Evolutionary conservation across 2,329 filamentous ascomycete species (phyloP), one percentile per base, ranked within the genome.

Genomic region (Aspergillus sp.): DNA sequence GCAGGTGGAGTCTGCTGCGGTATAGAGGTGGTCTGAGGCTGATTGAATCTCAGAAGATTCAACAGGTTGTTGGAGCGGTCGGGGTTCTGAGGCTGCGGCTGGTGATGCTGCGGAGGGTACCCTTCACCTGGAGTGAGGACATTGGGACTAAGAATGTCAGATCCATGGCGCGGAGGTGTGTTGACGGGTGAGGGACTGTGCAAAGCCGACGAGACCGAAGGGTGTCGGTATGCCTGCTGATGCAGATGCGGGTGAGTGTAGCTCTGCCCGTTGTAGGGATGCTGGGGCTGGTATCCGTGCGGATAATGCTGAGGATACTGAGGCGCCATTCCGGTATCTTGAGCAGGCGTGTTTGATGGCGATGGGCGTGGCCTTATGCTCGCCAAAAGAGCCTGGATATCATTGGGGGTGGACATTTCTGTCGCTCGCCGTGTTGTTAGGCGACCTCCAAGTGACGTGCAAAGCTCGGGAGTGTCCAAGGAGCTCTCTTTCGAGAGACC

Each of bases 31-130:
- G 59, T 68, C 34, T 77, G 64, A 45, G 81, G 76, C 66, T 85
- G 81, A 64, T 84, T 87, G 77, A 88, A 89, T 74, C 87, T 88
- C 65, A 91, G 81, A 63, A 91, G 76, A 70, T 85, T 89, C 62
- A 91, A 81, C 66, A 91, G 75, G 69, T 84, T 86, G 64, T 82
- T 81, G 17, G 85, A 84, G 63, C 83, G 81, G 60, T 82, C 81
- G 54, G 77, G 73, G 62, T 79, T 81, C 49, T 71, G 67, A 23
- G 72, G 67, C 64, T 76, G 68, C 68, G 74, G 61, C 72, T 74
- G 71, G 74, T 77, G 55, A 72, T 77, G 56, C 72, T 76, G 55
- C 69, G 75, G 69, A 68, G 73, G 59, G 73, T 72, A 71, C 75
- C 75, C 73, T 68, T 77, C 75, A 51, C 74, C 74, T 38, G 77